These are phyloP conservation scores for Sicyos edulis DNA, from an alignment of 306 rosid species.

Conservation along the genomic window DNA sequence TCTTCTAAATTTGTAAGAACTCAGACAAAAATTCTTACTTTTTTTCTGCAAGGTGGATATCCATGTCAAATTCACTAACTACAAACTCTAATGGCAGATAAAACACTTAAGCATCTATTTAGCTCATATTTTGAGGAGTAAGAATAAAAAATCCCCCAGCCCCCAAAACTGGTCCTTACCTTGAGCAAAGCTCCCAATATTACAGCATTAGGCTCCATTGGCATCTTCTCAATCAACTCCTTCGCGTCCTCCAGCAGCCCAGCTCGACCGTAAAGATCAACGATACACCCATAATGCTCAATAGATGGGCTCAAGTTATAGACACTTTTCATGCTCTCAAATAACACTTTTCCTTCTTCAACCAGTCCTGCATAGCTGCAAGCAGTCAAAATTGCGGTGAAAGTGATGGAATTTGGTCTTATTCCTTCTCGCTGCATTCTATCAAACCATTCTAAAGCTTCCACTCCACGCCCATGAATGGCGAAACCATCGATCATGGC, in stretches of 20 bases:
- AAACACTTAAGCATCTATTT: too few species aligned
- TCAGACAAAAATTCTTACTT: too few species aligned
- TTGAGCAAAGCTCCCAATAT: slow-evolving; percentile 53
- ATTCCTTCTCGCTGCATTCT: slow-evolving; percentile 41
- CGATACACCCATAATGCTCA: slow-evolving; percentile 59
- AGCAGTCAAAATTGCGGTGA: slow-evolving; percentile 45
- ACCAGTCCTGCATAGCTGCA: slow-evolving; percentile 52
- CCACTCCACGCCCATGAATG: slow-evolving; percentile 43
- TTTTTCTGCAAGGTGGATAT: too few species aligned
- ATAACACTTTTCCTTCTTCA: slow-evolving; percentile 43
- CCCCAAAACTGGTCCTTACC: not conserved
- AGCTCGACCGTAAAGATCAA: slow-evolving; percentile 51
- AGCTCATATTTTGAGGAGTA: too few species aligned
- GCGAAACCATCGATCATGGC: slow-evolving; percentile 51
- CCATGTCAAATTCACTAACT: too few species aligned
- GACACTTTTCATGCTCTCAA: slow-evolving; percentile 32
- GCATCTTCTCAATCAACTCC: slow-evolving; percentile 45
- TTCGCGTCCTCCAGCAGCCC: slow-evolving; percentile 47
- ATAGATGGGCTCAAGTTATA: slow-evolving; percentile 38
- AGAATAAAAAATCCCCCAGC: too few species aligned
- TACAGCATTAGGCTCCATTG: slow-evolving; percentile 46
- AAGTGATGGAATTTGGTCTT: slow-evolving; percentile 42
- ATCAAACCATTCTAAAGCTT: slow-evolving; percentile 46
- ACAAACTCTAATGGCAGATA: too few species aligned
- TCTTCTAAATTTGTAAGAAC: too few species aligned